Evolutionary conservation across 305 asterid species (phyloP).

Genomic region (Solanum aculeatissimum): DNA sequence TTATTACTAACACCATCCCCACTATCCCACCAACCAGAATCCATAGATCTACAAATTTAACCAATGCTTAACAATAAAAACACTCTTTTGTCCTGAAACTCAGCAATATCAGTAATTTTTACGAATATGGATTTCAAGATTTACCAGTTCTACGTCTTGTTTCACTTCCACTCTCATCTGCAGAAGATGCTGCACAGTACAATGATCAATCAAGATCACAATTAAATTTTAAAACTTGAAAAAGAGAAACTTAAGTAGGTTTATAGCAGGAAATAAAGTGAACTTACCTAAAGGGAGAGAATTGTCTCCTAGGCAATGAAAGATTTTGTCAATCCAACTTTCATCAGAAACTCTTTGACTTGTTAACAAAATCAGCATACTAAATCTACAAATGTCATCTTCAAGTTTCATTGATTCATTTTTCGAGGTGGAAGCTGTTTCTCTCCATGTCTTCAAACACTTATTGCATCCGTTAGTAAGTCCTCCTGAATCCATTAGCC

Average conservation of each 20-base stretch:
- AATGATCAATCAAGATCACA: background rate
- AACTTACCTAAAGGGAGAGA: slow-evolving; percentile 30
- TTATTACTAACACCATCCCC: slow-evolving; percentile 13
- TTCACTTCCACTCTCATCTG: slow-evolving; percentile 12
- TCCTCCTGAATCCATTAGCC: slow-evolving; percentile 17
- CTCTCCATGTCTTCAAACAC: slow-evolving; percentile 37
- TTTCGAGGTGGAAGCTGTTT: slow-evolving; percentile 6
- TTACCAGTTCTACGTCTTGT: slow-evolving; percentile 24
- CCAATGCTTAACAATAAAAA: background rate
- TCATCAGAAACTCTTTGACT: slow-evolving; percentile 37
- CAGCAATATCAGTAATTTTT: background rate
- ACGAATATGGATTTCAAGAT: background rate
- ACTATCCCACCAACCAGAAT: slow-evolving; percentile 29
- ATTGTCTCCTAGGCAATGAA: slow-evolving; percentile 40
- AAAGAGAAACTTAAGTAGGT: background rate
- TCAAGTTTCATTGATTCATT: slow-evolving; percentile 4
- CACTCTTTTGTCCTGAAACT: background rate
- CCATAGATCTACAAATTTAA: slow-evolving; percentile 24
- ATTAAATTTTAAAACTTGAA: background rate
- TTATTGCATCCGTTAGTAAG: slow-evolving; percentile 20
- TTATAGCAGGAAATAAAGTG: background rate
- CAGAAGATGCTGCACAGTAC: background rate
- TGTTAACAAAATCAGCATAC: slow-evolving; percentile 33
- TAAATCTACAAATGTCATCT: slow-evolving; percentile 34
- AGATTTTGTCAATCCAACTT: slow-evolving; percentile 34